Conservation (phyloP, 2,329 filamentous ascomycete genomes). For the Geosmithia putterillii region DNA sequence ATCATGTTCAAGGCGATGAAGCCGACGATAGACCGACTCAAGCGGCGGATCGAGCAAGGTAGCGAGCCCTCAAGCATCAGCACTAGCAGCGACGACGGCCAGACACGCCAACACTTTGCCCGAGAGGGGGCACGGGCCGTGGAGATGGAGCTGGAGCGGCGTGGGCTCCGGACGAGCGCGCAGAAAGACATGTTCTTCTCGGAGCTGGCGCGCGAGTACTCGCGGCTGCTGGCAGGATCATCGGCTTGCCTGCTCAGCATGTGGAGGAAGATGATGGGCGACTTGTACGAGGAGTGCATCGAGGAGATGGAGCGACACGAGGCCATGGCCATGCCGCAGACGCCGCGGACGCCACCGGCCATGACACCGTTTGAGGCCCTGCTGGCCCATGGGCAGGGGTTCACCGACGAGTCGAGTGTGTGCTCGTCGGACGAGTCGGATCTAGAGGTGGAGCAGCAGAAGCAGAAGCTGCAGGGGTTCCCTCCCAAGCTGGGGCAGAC, state of each 20-base stretch:
- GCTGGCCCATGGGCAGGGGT: neutral
- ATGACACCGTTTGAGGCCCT: neutral
- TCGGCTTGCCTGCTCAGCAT: neutral
- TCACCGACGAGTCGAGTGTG: neutral
- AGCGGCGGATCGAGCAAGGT: neutral
- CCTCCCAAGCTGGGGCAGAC: neutral
- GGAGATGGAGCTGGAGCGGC: neutral
- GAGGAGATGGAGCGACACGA: neutral
- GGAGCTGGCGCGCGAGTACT: neutral
- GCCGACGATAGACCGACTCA: slow-evolving; percentile 1
- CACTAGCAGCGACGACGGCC: too few species aligned
- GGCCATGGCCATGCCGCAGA: neutral
- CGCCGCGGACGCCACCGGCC: neutral
- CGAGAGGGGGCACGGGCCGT: neutral
- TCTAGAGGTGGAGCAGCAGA: neutral
- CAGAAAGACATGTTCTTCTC: neutral
- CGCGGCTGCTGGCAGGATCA: neutral
- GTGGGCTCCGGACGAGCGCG: neutral
- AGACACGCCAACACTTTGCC: neutral
- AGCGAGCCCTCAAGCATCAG: neutral
- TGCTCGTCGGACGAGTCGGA: neutral
- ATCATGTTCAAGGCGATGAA: neutral
- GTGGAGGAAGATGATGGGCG: neutral
- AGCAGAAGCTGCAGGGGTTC: neutral
- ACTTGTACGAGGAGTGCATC: neutral